Conservation (phyloP, 139 green algal species). For the Volvox reticuliferus region DNA sequence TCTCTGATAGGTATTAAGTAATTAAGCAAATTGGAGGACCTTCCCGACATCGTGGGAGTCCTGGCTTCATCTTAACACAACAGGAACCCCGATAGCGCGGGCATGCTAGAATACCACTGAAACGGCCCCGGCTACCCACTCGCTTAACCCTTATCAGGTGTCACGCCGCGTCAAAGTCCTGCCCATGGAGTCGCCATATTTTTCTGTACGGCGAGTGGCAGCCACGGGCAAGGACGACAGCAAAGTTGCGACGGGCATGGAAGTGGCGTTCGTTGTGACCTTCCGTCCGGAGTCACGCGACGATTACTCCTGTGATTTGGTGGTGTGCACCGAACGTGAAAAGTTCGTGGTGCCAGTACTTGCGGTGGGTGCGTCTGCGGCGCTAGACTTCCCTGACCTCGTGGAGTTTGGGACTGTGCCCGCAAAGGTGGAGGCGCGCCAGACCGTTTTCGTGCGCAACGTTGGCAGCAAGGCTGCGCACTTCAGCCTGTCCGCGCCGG, state of each 20-base stretch:
- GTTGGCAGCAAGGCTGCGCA: constrained; percentile 67
- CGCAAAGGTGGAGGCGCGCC: constrained; percentile 53
- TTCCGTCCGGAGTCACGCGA: constrained; percentile 66
- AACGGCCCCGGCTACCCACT: too few relatives aligned
- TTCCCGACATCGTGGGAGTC: too few relatives aligned
- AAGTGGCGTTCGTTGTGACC: constrained; percentile 73
- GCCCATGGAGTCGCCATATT: constrained; percentile 65
- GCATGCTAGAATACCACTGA: too few relatives aligned
- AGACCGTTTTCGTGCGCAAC: constrained; percentile 79
- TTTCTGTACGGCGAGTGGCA: constrained; percentile 61
- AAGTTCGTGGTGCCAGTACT: constrained; percentile 85
- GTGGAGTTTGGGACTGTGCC: constrained; percentile 67
- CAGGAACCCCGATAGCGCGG: too few relatives aligned
- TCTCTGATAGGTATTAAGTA: too few relatives aligned
- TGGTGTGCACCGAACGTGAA: constrained; percentile 86
- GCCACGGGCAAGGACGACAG: constrained; percentile 52
- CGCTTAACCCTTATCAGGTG: constrained; percentile 61
- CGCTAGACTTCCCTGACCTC: constrained; percentile 81
- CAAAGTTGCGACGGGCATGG: constrained; percentile 87
- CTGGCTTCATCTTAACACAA: too few relatives aligned
- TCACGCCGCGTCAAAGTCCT: constrained; percentile 72
- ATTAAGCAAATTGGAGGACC: too few relatives aligned
- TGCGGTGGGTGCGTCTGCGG: constrained; percentile 59
- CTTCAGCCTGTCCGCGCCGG: constrained; percentile 67
- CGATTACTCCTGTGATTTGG: constrained; percentile 74